Conservation (phyloP, 148 eudicot species). For the Silene uniflora region DNA sequence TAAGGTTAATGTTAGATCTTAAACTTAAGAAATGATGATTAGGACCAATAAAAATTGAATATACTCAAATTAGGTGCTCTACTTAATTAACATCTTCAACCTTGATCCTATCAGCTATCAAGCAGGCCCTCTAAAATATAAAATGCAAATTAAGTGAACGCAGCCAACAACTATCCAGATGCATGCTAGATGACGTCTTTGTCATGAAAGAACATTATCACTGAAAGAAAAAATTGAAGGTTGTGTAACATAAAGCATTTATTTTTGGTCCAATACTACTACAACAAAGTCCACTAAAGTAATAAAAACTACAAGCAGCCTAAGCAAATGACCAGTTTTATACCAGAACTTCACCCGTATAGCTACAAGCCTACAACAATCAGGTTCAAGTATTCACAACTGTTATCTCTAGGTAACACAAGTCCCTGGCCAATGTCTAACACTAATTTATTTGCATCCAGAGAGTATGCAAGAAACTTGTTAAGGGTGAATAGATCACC, state of each 20-base stretch:
- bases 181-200: not conserved
- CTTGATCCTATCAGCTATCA: not conserved
- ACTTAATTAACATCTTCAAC: not conserved
- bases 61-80: constrained; percentile 5
- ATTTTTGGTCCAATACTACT: not conserved
- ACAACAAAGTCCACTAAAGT: not conserved
- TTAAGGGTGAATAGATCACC: constrained; percentile 16
- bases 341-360: not conserved
- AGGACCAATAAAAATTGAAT: not conserved
- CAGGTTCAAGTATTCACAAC: not conserved
- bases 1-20: not conserved
- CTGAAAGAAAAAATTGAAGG: not conserved
- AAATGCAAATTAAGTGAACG: not conserved
- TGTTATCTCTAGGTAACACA: not conserved
- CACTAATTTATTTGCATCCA: not conserved
- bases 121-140: not conserved
- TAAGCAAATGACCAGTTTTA: not conserved
- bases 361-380: not conserved
- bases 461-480: not conserved
- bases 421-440: not conserved
- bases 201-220: not conserved
- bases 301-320: not conserved
- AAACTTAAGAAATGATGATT: not conserved
- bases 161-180: not conserved
- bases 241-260: not conserved